Base-by-base conservation (phyloP, 371 early-diverging fungal genomes). In the Mucor velutinosus region DNA sequence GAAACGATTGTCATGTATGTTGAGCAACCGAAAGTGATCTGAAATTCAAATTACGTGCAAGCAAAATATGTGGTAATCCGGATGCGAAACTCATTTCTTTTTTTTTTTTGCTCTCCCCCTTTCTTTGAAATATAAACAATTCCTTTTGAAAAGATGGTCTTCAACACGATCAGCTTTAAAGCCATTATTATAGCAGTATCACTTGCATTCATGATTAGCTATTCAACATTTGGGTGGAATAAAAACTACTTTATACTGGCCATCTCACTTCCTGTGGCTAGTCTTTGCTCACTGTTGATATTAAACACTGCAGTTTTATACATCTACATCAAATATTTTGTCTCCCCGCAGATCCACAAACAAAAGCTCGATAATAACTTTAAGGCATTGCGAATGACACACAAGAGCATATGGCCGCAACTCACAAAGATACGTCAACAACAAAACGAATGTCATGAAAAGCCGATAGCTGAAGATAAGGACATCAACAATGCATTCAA, bases 401-500 rank as follows among this genome's bases (percentile, higher is more conserved):
- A 72, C 14, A 43, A 58, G 14, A 39, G 49, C 0, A 25, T 71
- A 21, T 74, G 75, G 76, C 51, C 77, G 3, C 55, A 53, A 11
- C 21, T 71, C 5, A 62, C 70, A 25, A 64, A 70, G 27, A 63
- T 58, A 47, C 66, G 76, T 14, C 45, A 41, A 2, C 23, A 23
- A 2, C 69, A 63, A n/a, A 69, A 53, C 25, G 7, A 19, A n/a
- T 62, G 53, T 33, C 30, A 21, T 7, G 27, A 32, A 21, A 19
- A 25, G 7, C 19, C 45, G 21, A n/a, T 56, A 25, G 23, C 68
- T 30, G 59, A 64, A 32, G 45, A 67, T 37, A 68, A 67, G 23
- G 78, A 79, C 12, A 71, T 84, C 58, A 76, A 82, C 0, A 75
- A 76, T n/a, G 76, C 79, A 7, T 71, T 86, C 17, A 80, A 86